These are phyloP conservation scores for Ascosphaera pollenicola DNA, from an alignment of 2,329 filamentous ascomycete genomes.

Conservation along the genomic window DNA sequence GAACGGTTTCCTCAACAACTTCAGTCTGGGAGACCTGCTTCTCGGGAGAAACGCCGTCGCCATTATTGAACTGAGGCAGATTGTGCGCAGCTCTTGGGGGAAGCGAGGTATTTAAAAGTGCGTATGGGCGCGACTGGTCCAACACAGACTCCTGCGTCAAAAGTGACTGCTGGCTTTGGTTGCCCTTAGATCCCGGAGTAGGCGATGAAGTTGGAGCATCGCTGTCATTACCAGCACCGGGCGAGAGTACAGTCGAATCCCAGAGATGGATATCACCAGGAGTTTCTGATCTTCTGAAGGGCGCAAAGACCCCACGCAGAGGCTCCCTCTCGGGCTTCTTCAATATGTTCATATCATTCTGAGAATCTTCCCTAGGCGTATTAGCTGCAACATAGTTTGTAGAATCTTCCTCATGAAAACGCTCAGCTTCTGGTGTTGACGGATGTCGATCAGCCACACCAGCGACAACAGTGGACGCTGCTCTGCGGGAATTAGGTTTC, in stretches of 20 bases:
- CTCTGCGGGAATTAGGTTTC: background rate
- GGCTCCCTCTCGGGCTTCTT: no score
- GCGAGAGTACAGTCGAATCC: slow-evolving; percentile 16
- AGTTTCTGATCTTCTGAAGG: no score
- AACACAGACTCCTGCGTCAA: background rate
- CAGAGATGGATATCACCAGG: background rate
- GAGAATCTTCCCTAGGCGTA: background rate
- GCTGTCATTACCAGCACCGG: slow-evolving; percentile 19
- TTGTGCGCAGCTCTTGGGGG: no score
- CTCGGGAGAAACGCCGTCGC: background rate
- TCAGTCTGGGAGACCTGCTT: background rate
- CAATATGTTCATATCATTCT: background rate
- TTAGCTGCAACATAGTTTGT: background rate
- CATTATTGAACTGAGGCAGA: no score
- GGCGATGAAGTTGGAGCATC: slow-evolving; percentile 30
- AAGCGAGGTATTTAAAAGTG: no score
- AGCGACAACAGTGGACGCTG: background rate
- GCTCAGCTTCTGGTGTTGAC: background rate
- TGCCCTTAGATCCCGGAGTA: slow-evolving; percentile 21
- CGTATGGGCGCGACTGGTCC: no score
- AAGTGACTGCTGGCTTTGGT: slow-evolving; percentile 1
- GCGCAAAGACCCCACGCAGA: no score
- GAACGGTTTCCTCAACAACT: background rate
- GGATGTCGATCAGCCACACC: background rate
- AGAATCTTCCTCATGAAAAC: background rate